Evolutionary conservation across 2,329 filamentous ascomycete species (phyloP).

Genomic region (Leptographium radiaticola): DNA sequence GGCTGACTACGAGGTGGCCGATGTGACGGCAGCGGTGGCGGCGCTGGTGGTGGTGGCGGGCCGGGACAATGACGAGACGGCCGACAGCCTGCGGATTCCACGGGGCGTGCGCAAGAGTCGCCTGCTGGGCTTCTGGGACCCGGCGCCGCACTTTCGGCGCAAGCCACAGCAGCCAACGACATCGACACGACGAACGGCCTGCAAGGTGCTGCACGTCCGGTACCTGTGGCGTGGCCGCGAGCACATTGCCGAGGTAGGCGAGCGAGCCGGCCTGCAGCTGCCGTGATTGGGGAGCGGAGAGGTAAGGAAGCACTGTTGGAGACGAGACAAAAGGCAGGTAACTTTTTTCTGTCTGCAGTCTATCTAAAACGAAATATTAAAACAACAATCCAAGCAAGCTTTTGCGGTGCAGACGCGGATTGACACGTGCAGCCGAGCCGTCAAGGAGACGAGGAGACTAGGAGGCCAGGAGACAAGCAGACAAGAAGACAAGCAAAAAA

Average conservation of each 20-base stretch:
- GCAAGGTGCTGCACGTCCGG: conserved; percentile 32
- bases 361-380: no score
- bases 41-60: conserved; percentile 22
- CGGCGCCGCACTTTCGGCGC: conserved; percentile 21
- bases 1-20: conserved; percentile 27
- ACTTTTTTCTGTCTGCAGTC: no score
- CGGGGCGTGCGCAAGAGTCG: conserved; percentile 27
- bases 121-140: conserved; percentile 38
- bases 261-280: conserved; percentile 22
- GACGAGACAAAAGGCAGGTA: background rate
- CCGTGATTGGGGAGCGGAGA: conserved; percentile 14
- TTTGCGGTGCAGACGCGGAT: no score
- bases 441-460: no score
- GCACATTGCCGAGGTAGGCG: conserved; percentile 21
- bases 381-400: no score
- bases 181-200: background rate
- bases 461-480: background rate
- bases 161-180: background rate
- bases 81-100: conserved; percentile 22
- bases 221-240: conserved; percentile 27
- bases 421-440: no score
- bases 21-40: conserved; percentile 34
- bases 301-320: no score
- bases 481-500: background rate
- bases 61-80: conserved; percentile 14